Base-by-base conservation (phyloP, 2,329 filamentous ascomycete species). In the Claviceps pazoutovae region DNA sequence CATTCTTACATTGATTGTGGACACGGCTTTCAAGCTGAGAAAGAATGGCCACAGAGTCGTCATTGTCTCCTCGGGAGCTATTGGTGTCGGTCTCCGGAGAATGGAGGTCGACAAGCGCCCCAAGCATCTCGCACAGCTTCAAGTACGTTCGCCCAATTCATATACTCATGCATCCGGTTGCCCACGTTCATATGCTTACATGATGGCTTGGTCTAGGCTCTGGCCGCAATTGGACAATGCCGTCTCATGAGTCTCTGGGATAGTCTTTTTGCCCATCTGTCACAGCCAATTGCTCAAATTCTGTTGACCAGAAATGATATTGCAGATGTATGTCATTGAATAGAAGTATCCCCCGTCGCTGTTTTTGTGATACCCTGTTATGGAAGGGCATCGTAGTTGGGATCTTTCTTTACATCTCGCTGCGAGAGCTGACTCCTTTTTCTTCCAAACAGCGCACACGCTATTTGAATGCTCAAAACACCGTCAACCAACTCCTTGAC, bases 391-490 rank as follows among this genome's bases (percentile, higher is more conserved):
- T 44, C 23, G 30, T 36, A 23, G 30, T 34, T 26, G 21, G 5
- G 5, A 17, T 6, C 13, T 9, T 19, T 17, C 5, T 17, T 6
- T 16, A 9, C 16, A 17, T 6, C 30, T 3, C 41, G 21, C 4
- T n/a, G 21, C 49, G n/a, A 23, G 19, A 30, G 26, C 49, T 46
- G 43, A 51, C 49, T 41, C 4, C 11, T 23, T 46, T 1, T 7
- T 48, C 14, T 17, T 21, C 11, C 14, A 26, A 45, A 48, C 55
- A 89, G 81, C 83, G 88, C 54, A 91, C 88, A 30, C 86, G 95
- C 74, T 98, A 97, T 66, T 78, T 90, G 56, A 98, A 98, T 71
- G 93, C 93, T 0, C 89, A 96, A 69, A 96, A 95, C 64, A 97
- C 93, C 0, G 87, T 98, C 65, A 79, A 82, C 50, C 88, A 95